phyloP scores from a whole-genome alignment of 1,284 basidiomycete genomes.

The Mycena sp. region DNA sequence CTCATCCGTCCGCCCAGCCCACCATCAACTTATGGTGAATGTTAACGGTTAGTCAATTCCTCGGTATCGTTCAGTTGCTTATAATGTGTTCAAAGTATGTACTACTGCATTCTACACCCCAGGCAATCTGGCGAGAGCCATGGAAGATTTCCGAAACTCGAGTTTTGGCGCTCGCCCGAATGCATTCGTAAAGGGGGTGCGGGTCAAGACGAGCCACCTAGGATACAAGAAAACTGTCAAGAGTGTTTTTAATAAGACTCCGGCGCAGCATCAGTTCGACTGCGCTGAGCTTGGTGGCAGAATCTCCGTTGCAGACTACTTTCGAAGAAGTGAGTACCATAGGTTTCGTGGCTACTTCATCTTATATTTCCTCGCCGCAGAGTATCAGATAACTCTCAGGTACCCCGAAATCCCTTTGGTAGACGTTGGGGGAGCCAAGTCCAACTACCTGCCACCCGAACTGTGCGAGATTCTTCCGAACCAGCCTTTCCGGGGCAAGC shows the following conservation, averaged over 20 bases:
- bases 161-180: conserved; percentile 60
- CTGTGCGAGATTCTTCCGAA: conserved; percentile 75
- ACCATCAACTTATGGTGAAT: conserved; percentile 81
- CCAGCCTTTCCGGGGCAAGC: conserved; percentile 76
- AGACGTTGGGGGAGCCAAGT: conserved; percentile 65
- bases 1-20: conserved; percentile 76
- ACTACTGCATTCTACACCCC: conserved; percentile 80
- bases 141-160: conserved; percentile 59
- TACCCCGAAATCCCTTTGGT: conserved; percentile 66
- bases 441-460: conserved; percentile 70
- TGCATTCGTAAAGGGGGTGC: conserved; percentile 67
- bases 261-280: conserved; percentile 63
- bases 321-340: conserved; percentile 59
- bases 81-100: conserved; percentile 53
- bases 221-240: conserved; percentile 71
- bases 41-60: conserved; percentile 60
- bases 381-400: conserved; percentile 61
- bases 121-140: conserved; percentile 66
- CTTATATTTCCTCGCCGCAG: conserved; percentile 46
- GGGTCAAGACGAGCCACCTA: conserved; percentile 66
- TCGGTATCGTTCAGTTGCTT: conserved; percentile 3
- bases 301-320: conserved; percentile 73
- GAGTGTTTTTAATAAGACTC: conserved; percentile 53
- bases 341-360: conserved; percentile 1
- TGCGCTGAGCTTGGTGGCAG: conserved; percentile 55